Percentiles rank a stretch among this genome's conserved stretches.
These are phyloP conservation scores for Lavandula angustifolia DNA, from an alignment of 257 asterid species.

Conservation along the genomic window DNA sequence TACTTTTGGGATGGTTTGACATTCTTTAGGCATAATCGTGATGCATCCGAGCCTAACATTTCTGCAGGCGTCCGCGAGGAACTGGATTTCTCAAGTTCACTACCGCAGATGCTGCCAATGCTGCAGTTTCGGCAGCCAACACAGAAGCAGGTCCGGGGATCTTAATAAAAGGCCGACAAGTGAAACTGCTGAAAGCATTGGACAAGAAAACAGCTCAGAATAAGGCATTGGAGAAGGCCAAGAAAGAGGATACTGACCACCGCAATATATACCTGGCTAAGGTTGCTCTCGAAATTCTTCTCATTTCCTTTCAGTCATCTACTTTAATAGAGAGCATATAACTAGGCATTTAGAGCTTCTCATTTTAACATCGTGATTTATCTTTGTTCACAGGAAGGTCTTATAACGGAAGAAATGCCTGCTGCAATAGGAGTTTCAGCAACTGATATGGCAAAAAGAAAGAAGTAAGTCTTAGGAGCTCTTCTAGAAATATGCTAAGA, in stretches of 20 bases:
- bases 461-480: conserved; percentile 51
- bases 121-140: conserved; percentile 74
- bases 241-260: conserved; percentile 68
- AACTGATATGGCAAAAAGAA: conserved; percentile 81
- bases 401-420: conserved; percentile 73
- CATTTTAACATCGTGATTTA: conserved; percentile 15
- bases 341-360: conserved; percentile 1
- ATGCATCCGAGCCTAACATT: conserved; percentile 20
- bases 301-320: conserved; percentile 19
- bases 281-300: conserved; percentile 49
- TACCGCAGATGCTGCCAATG: conserved; percentile 62
- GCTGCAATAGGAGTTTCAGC: conserved; percentile 95
- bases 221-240: conserved; percentile 76
- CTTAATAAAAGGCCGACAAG: conserved; percentile 72
- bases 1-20: background rate
- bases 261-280: conserved; percentile 88
- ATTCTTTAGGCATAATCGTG: conserved; percentile 12
- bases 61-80: conserved; percentile 88
- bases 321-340: conserved; percentile 6
- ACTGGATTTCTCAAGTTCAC: conserved; percentile 96
- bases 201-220: conserved; percentile 77
- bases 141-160: conserved; percentile 61
- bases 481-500: background rate
- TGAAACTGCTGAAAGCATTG: conserved; percentile 82
- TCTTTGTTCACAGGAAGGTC: conserved; percentile 76